These are phyloP conservation scores for Penicillium hordei DNA, from an alignment of 2,329 filamentous ascomycete species.

Conservation along the genomic window DNA sequence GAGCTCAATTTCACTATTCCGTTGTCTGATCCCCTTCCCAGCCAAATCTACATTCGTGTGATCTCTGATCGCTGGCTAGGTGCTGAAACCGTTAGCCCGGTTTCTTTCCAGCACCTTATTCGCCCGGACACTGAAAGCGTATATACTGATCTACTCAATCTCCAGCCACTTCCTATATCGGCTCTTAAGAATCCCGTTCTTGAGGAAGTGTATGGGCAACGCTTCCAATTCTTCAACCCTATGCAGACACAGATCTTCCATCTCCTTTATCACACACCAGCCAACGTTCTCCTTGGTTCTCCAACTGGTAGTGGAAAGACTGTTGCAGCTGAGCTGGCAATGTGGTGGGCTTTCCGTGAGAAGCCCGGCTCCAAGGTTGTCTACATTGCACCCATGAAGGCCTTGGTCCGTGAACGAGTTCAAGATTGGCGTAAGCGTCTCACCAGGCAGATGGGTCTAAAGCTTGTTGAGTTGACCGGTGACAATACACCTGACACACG, in stretches of 20 bases:
- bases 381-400: slow-evolving; percentile 99
- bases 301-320: slow-evolving; percentile 98
- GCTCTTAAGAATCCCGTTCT: slow-evolving; percentile 83
- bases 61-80: slow-evolving; percentile 96
- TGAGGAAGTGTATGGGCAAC: slow-evolving; percentile 82
- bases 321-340: slow-evolving; percentile 89
- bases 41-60: slow-evolving; percentile 92
- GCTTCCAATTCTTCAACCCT: slow-evolving; percentile 96
- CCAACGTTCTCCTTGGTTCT: slow-evolving; percentile 91
- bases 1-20: slow-evolving; percentile 98
- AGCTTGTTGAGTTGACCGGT: slow-evolving; percentile 91
- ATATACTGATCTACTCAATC: slow-evolving; percentile 88
- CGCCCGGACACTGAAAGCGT: slow-evolving; percentile 95
- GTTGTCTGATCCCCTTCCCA: slow-evolving; percentile 85
- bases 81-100: slow-evolving; percentile 89
- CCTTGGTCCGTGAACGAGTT: slow-evolving; percentile 91
- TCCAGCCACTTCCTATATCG: slow-evolving; percentile 83
- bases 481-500: slow-evolving; percentile 97
- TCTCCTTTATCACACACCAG: slow-evolving; percentile 85
- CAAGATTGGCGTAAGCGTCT: slow-evolving; percentile 89
- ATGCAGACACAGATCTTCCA: slow-evolving; percentile 99
- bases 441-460: slow-evolving; percentile 78
- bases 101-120: slow-evolving; percentile 97
- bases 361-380: slow-evolving; percentile 95
- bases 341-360: slow-evolving; percentile 99